Conservation (phyloP, 441 rosid species). For the Bocquillonia castaneifolia region DNA sequence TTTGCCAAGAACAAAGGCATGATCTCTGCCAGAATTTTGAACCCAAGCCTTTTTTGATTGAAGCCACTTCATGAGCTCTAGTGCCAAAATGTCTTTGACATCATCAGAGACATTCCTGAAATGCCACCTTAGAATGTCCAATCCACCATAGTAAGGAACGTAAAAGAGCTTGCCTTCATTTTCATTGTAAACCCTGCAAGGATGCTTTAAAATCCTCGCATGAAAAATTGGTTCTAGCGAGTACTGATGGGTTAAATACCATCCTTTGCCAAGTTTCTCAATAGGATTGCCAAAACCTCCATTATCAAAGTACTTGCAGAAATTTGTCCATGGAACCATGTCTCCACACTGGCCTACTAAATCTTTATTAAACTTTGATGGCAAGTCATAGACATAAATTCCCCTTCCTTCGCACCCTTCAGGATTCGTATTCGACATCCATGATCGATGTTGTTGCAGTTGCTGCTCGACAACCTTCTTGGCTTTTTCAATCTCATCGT, state of each 20-base stretch:
- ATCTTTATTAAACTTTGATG: constrained; percentile 74
- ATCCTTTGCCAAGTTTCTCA: constrained; percentile 48
- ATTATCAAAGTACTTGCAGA: constrained; percentile 50
- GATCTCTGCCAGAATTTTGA: constrained; percentile 57
- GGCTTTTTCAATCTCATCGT: constrained; percentile 41
- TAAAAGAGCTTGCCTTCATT: constrained; percentile 66
- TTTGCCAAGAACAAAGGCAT: constrained; percentile 76
- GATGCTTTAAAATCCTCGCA: constrained; percentile 60
- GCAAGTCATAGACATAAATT: constrained; percentile 70
- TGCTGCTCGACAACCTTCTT: constrained; percentile 37
- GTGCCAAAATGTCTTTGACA: constrained; percentile 49
- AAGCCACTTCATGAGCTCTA: constrained; percentile 72
- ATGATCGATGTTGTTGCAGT: constrained; percentile 57
- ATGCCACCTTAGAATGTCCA: constrained; percentile 86
- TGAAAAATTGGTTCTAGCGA: constrained; percentile 80
- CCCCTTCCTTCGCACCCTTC: constrained; percentile 50
- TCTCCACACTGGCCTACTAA: constrained; percentile 64
- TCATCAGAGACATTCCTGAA: constrained; percentile 73
- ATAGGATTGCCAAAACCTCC: constrained; percentile 55
- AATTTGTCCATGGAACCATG: constrained; percentile 70
- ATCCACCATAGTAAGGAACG: constrained; percentile 76
- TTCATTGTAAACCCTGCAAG: constrained; percentile 63
- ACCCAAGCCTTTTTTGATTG: constrained; percentile 51
- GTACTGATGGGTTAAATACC: constrained; percentile 76
- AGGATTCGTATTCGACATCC: constrained; percentile 34